A percentile compares a stretch with the other conserved stretches of the same genome.
Evolutionary conservation across 2,329 filamentous ascomycete genomes (phyloP).

Genomic region (Colletotrichum australisinense): DNA sequence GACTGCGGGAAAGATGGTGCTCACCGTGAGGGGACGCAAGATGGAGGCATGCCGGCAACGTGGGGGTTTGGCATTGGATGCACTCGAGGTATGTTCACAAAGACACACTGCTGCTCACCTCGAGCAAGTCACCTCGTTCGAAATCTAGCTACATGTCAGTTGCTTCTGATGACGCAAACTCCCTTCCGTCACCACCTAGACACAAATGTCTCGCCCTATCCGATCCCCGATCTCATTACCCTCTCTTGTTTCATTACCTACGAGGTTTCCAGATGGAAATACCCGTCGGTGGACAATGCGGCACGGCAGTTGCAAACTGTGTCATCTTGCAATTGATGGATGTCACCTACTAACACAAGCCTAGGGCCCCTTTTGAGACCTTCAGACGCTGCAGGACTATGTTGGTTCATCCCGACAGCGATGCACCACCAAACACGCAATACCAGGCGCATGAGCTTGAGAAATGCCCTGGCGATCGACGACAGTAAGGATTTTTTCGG

Average conservation of each 20-base stretch:
- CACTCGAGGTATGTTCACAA: slow-evolving; percentile 29
- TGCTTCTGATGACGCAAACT: slow-evolving; percentile 32
- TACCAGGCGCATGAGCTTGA: slow-evolving; percentile 4
- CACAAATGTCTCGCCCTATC: slow-evolving; percentile 29
- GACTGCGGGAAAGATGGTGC: neutral
- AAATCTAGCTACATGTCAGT: slow-evolving; percentile 6
- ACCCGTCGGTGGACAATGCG: neutral
- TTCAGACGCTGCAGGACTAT: neutral
- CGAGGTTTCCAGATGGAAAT: neutral
- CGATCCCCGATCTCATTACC: slow-evolving; percentile 23
- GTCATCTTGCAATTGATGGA: neutral
- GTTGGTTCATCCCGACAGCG: slow-evolving; percentile 9
- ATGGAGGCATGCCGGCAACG: slow-evolving; percentile 19
- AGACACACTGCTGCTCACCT: neutral
- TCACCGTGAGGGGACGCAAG: slow-evolving; percentile 15
- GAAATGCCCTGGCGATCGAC: slow-evolving; percentile 24
- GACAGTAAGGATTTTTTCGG: neutral
- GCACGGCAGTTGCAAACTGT: neutral
- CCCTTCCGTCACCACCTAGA: slow-evolving; percentile 26
- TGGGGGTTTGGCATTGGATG: slow-evolving; percentile 30
- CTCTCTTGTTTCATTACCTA: neutral
- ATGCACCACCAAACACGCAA: slow-evolving; percentile 3
- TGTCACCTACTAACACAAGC: slow-evolving; percentile 22
- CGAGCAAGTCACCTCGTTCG: neutral
- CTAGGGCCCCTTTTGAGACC: neutral